Percentiles rank a stretch among this genome's conserved stretches.
These are phyloP conservation scores for Pontederia paniculata DNA, from an alignment of 176 grass and related monocot species.

Conservation along the genomic window DNA sequence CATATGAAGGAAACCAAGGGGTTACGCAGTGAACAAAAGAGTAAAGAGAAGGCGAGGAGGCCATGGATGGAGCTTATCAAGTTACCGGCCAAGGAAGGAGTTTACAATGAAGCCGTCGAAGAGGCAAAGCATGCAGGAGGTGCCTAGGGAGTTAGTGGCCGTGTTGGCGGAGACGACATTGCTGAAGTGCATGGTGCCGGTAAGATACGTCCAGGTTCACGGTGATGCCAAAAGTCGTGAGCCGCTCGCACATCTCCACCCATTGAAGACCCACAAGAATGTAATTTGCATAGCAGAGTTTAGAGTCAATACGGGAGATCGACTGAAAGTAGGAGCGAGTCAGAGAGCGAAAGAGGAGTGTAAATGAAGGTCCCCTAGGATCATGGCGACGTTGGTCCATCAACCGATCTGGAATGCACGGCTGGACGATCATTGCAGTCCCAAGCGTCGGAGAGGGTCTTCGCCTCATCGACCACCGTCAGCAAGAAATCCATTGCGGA, in stretches of 20 bases:
- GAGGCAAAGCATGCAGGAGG: constrained; percentile 1
- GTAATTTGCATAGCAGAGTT: too few species aligned
- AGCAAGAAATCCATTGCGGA: constrained; percentile 36
- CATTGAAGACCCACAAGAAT: neutral
- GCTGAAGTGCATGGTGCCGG: constrained; percentile 1
- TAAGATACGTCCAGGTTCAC: neutral
- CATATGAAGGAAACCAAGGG: neutral
- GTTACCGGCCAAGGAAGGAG: constrained; percentile 5
- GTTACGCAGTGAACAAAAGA: neutral
- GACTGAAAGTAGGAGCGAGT: neutral
- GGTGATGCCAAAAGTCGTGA: neutral
- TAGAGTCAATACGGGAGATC: neutral
- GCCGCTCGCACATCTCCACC: neutral
- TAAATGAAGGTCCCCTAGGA: constrained; percentile 33
- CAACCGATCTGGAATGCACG: constrained; percentile 38
- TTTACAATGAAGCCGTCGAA: neutral
- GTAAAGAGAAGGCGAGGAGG: neutral
- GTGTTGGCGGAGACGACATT: neutral
- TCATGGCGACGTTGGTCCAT: constrained; percentile 60
- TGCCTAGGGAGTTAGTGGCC: neutral
- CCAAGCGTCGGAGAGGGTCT: constrained; percentile 55
- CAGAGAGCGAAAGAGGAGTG: neutral
- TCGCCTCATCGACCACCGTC: constrained; percentile 24
- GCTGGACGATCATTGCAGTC: constrained; percentile 68
- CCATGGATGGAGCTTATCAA: neutral